Evolutionary conservation across 2,329 filamentous ascomycete species (phyloP).

Genomic region (Aspergillus quadrilineatus): DNA sequence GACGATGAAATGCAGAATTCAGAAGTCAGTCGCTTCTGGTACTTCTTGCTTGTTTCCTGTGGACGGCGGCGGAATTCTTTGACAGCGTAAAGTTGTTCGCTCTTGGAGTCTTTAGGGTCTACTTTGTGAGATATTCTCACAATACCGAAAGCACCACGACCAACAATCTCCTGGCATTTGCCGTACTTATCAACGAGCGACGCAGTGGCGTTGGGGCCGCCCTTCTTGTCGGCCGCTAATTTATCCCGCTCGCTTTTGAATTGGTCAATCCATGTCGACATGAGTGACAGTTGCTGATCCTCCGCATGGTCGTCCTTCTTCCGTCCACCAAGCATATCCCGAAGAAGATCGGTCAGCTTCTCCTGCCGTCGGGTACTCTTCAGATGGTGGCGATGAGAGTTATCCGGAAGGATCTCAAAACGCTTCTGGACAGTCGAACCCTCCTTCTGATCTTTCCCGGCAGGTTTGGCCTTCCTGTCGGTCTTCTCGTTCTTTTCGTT

Average conservation of each 20-base stretch:
- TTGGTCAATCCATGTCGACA: constrained; percentile 95
- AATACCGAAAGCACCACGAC: constrained; percentile 93
- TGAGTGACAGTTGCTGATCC: constrained; percentile 80
- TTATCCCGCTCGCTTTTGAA: constrained; percentile 83
- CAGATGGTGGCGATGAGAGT: constrained; percentile 81
- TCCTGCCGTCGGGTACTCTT: constrained; percentile 90
- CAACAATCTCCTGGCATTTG: constrained; percentile 96
- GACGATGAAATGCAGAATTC: constrained; percentile 99
- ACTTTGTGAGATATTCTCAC: constrained; percentile 97
- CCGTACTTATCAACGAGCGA: constrained; percentile 95
- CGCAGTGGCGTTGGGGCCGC: constrained; percentile 69
- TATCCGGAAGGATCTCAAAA: constrained; percentile 62
- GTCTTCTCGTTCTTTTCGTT: not conserved
- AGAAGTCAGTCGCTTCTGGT: constrained; percentile 93
- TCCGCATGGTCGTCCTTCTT: constrained; percentile 63
- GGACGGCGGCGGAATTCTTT: constrained; percentile 96
- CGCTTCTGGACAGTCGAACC: constrained; percentile 40
- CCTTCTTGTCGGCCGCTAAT: constrained; percentile 71
- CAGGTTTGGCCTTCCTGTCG: constrained; percentile 30
- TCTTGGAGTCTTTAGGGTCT: constrained; percentile 70
- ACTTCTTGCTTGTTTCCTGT: constrained; percentile 94
- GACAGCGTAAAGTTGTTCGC: constrained; percentile 91
- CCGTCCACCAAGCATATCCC: constrained; percentile 76
- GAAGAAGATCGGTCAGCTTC: constrained; percentile 89
- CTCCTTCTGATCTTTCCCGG: constrained; percentile 38